Base-by-base conservation (phyloP, 2,329 filamentous ascomycete genomes). In the Thielaviopsis populi region DNA sequence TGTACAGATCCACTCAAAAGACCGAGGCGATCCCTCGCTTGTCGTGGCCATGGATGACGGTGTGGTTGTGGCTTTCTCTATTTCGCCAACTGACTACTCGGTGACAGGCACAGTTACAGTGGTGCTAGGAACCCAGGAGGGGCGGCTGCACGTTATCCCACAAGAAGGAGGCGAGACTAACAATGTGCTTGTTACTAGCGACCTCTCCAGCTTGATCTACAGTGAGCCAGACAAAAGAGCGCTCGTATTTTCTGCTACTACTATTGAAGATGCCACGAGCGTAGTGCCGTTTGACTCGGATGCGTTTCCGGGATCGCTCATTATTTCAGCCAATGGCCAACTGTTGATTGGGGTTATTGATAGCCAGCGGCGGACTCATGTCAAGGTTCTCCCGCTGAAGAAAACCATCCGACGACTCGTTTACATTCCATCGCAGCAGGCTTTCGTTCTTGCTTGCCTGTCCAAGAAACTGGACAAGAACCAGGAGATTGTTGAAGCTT, bases 171-270 rank as follows among this genome's bases (percentile, higher is more conserved):
- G 81, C 15, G 24, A 30, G 10, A 48, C 13, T 1, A 63, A 59
- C 71, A 95, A 88, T 69, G 85, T 99, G 0, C 95, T 99, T 72
- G 90, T 91, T 0, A 95, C 90, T 0, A 96, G 91, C 65, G 94
- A 99, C 70, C 90, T 96, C 71, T 89, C 94, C 0, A 96, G 89
- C 67, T 75, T 99, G 63, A 96, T 99, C 59, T 96, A 99, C 71
- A 88, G 88, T 33, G 64, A 66, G 10, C 61, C 43, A 8, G 85
- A 86, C 0, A 91, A 96, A 71, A 89, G 88, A 0, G 83, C 91
- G 24, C 87, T 96, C 48, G 84, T 96, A 0, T 99, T 95, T 75
- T 96, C 91, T 3, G 91, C 94, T 1, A 89, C 96, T 1, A 96
- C 92, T 13, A 90, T 91, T 2, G 89, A 96, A 67, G 86, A 91